Evolutionary conservation across 805 yeast genomes (phyloP).

Genomic region (Pachysolen tannophilus): DNA sequence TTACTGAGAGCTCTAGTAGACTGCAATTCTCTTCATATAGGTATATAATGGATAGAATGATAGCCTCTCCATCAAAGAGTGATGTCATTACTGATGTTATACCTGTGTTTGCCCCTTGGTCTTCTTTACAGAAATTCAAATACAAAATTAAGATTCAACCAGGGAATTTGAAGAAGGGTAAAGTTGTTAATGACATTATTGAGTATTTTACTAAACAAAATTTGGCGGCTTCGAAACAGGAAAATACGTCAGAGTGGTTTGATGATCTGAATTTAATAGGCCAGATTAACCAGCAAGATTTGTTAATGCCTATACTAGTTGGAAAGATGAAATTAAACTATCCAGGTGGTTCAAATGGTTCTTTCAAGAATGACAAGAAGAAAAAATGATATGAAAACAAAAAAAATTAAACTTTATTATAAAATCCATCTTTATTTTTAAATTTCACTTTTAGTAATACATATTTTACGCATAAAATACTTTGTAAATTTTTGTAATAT

Average conservation of each 20-base stretch:
- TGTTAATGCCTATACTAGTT: slow-evolving; percentile 61
- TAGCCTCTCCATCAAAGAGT: slow-evolving; percentile 33
- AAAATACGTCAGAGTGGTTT: slow-evolving; percentile 43
- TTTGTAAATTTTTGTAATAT: no score
- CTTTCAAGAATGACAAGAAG: slow-evolving; percentile 17
- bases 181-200: slow-evolving; percentile 65
- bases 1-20: slow-evolving; percentile 8
- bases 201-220: slow-evolving; percentile 27
- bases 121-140: slow-evolving; percentile 60
- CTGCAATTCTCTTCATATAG: slow-evolving; percentile 21
- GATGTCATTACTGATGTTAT: slow-evolving; percentile 58
- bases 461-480: no score
- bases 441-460: no score
- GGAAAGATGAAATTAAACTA: slow-evolving; percentile 59
- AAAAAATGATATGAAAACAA: slow-evolving; percentile 13
- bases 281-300: slow-evolving; percentile 52
- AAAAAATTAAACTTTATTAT: no score
- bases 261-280: slow-evolving; percentile 52
- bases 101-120: slow-evolving; percentile 93
- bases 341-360: slow-evolving; percentile 36
- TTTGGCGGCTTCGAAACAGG: slow-evolving; percentile 14
- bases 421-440: no score
- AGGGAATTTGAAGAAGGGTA: slow-evolving; percentile 78
- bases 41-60: slow-evolving; percentile 20
- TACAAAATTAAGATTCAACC: slow-evolving; percentile 82